Conservation (phyloP, 306 rosid genomes). For the Astragalus membranaceus region DNA sequence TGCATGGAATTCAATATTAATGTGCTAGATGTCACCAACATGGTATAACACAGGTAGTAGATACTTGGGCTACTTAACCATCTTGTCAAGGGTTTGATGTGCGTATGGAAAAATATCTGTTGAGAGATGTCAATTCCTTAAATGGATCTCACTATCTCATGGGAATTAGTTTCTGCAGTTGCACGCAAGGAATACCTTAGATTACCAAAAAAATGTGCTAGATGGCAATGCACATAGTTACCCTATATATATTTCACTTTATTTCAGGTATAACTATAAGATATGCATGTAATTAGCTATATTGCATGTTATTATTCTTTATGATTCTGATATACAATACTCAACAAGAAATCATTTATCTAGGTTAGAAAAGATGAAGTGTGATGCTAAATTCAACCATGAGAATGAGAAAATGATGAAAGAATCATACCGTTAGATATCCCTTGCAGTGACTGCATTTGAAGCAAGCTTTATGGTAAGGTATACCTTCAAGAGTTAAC, state of each 20-base stretch:
- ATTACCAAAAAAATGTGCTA: background rate
- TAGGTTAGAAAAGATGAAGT: background rate
- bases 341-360: background rate
- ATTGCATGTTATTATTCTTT: background rate
- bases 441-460: conserved; percentile 98
- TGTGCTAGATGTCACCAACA: background rate
- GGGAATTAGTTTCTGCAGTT: no score
- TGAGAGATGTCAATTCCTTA: no score
- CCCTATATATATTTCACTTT: background rate
- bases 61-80: no score
- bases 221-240: background rate
- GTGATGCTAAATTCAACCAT: background rate
- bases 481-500: conserved; percentile 78
- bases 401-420: background rate
- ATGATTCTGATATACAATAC: background rate
- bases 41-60: no score
- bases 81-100: no score
- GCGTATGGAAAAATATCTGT: no score
- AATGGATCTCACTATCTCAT: no score
- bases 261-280: background rate
- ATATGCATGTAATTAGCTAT: background rate
- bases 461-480: conserved; percentile 93
- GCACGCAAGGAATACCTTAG: no score
- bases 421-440: conserved; percentile 60
- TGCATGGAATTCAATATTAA: background rate